A percentile compares a stretch with the other conserved stretches of the same genome.
These are phyloP conservation scores for Aspergillus sp. DNA, from an alignment of 2,329 filamentous ascomycete species.

Conservation along the genomic window DNA sequence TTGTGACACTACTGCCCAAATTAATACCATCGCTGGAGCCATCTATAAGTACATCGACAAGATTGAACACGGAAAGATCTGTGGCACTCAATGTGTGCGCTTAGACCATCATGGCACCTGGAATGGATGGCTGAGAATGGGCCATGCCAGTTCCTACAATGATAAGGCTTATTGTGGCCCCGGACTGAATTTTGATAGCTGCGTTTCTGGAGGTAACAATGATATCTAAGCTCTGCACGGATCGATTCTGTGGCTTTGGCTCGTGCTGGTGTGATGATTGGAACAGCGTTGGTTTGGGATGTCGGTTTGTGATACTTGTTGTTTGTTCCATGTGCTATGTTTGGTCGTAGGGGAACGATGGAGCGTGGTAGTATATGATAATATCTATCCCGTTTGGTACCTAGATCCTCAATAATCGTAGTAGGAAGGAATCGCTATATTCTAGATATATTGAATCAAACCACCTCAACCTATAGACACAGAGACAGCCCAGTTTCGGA, in stretches of 20 bases:
- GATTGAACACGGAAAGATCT: background rate
- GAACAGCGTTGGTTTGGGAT: background rate
- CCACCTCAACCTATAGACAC: background rate
- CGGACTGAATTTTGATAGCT: background rate
- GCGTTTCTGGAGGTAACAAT: background rate
- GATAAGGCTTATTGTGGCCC: background rate
- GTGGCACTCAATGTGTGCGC: constrained; percentile 6
- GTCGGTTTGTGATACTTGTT: background rate
- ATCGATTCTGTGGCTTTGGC: background rate
- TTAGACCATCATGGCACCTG: constrained; percentile 2
- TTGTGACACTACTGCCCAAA: background rate
- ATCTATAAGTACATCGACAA: constrained; percentile 2
- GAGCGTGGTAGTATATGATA: background rate
- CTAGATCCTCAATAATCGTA: background rate
- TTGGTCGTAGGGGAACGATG: background rate
- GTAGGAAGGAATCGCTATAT: background rate
- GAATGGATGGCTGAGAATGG: constrained; percentile 4
- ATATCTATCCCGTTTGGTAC: background rate
- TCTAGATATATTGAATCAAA: background rate
- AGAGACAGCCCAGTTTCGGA: background rate
- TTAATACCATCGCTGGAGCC: background rate
- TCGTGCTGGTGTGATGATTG: background rate
- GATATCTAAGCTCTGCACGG: background rate
- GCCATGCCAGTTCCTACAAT: background rate
- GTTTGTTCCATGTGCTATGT: background rate